Evolutionary conservation across 2,329 filamentous ascomycete genomes (phyloP).

Genomic region (Phymatotrichopsis omnivora): DNA sequence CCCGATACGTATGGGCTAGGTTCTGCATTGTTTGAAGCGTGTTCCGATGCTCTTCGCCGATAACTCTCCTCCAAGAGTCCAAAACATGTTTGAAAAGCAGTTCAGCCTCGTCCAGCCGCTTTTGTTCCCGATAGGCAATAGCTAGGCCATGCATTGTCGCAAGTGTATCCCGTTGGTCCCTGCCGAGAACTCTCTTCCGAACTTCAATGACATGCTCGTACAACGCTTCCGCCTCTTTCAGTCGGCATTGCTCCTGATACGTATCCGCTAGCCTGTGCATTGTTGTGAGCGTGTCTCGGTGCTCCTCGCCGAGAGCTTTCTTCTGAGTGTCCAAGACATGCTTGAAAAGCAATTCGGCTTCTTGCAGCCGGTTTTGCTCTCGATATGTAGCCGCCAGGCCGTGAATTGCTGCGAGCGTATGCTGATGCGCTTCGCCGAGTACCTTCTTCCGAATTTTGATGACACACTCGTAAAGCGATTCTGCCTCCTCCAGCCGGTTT

Average conservation of each 20-base stretch:
- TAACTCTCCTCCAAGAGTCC: constrained; percentile 15
- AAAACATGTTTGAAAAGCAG: neutral
- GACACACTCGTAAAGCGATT: neutral
- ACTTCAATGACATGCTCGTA: neutral
- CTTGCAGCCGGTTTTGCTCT: neutral
- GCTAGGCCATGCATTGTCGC: constrained; percentile 8
- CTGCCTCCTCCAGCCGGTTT: neutral
- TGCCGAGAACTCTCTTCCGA: constrained; percentile 12
- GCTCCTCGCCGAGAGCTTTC: neutral
- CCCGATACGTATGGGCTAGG: neutral
- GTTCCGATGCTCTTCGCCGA: constrained; percentile 18
- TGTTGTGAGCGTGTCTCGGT: neutral
- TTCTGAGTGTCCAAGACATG: neutral
- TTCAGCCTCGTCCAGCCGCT: neutral
- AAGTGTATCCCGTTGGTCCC: constrained; percentile 24
- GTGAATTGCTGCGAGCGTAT: neutral
- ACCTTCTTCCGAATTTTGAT: neutral
- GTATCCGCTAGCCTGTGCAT: neutral
- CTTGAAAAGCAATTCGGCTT: neutral
- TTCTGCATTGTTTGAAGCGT: constrained; percentile 18
- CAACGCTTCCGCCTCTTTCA: constrained; percentile 1
- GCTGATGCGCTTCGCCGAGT: neutral
- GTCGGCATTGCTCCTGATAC: neutral
- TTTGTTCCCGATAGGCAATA: neutral
- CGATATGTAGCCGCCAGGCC: neutral